Base-by-base conservation (phyloP, 768 basidiomycete genomes). In the Mycena epipterygia region DNA sequence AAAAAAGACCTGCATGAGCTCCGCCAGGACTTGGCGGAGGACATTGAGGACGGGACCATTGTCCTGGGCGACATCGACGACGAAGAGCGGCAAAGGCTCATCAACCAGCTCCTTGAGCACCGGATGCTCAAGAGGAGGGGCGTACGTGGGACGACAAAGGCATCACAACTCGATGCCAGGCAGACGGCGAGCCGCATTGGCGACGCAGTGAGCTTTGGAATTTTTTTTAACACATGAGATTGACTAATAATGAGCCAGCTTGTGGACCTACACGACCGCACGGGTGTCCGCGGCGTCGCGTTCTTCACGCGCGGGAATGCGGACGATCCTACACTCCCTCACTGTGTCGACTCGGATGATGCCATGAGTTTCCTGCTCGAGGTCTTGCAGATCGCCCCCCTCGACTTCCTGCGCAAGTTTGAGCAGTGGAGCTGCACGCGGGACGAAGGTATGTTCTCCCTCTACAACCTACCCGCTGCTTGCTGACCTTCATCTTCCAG, bases 231-330 rank as follows among this genome's bases (percentile, higher is more conserved):
- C n/a, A 8, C 17, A 6, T 12, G 9, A 7, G 14, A 46, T 19
- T 46, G 44, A 46, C 9, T 46, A 19, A 7, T 7, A 7, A 23
- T 19, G 21, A 19, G 17, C n/a, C 44, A 46, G n/a, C n/a, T n/a
- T n/a, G n/a, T 46, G 29, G 29, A 53, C 51, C 51, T 53, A 8
- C 21, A 53, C 27, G 51, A 46, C 1, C 25, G 41, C 14, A 29
- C 58, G 13, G 51, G 51, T 21, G 42, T 30, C 3, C 41, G 58
- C 29, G 29, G 7, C 27, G 3, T 59, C 27, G 58, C 30, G 11
- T 42, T 59, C 19, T 29, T 44, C 21, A 30, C 58, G 42, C 58
- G 58, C 16, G 58, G 58, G 41, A 42, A 59, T 30, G n/a, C 58
- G 8, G 58, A 59, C 27, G 41, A 59, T 27, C 37, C 56, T 39